Evolutionary conservation across 2,329 filamentous ascomycete species (phyloP).

Genomic region (Hymenoscyphus fructigenus): DNA sequence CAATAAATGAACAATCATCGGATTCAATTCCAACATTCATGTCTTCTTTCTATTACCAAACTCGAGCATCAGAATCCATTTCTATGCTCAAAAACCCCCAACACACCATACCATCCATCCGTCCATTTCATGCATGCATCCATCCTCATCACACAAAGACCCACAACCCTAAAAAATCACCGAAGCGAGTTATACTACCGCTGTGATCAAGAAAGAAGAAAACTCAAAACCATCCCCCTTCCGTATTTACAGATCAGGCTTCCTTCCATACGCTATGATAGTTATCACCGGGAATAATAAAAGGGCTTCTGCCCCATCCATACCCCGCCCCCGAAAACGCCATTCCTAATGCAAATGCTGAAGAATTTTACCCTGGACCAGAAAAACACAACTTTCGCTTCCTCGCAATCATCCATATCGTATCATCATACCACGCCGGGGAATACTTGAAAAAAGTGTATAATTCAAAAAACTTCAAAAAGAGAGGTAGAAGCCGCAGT

Average conservation of each 20-base stretch:
- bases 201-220: background rate
- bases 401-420: slow-evolving; percentile 12
- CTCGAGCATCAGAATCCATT: background rate
- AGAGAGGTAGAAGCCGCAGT: slow-evolving; percentile 1
- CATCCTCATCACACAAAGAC: background rate
- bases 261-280: slow-evolving; percentile 2
- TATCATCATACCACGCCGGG: slow-evolving; percentile 17
- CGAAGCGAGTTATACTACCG: background rate
- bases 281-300: background rate
- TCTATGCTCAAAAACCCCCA: background rate
- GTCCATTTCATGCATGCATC: background rate
- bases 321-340: slow-evolving; percentile 1
- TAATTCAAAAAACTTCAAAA: slow-evolving; percentile 5
- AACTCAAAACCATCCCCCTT: background rate
- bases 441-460: slow-evolving; percentile 5
- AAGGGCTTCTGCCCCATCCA: background rate
- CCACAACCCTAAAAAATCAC: too few relatives aligned
- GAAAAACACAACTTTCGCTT: background rate
- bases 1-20: background rate
- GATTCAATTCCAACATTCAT: background rate
- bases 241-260: background rate
- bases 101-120: background rate
- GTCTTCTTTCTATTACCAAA: background rate
- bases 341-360: slow-evolving; percentile 16
- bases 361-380: background rate